Conservation (phyloP, 106 monocot species). For the Ottelia alismoides region DNA sequence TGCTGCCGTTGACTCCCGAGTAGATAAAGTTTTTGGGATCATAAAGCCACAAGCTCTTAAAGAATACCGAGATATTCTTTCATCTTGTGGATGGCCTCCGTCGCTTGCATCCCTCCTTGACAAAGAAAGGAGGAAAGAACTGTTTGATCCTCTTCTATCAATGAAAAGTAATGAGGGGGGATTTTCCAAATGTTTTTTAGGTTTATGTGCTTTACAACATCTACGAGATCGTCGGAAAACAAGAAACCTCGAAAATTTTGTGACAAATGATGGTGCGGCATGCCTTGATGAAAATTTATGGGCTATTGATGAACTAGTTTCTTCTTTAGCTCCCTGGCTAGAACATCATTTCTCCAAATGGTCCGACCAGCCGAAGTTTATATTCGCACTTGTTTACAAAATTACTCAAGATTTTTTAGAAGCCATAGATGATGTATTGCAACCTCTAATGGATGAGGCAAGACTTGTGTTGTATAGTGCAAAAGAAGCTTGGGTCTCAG, state of each 20-base stretch:
- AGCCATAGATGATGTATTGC: constrained; percentile 52
- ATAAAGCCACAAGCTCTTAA: constrained; percentile 50
- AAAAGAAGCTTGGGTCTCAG: constrained; percentile 63
- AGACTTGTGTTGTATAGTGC: constrained; percentile 46
- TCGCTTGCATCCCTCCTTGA: constrained; percentile 24
- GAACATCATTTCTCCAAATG: constrained; percentile 65
- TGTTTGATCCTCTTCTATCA: constrained; percentile 43
- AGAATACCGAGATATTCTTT: constrained; percentile 49
- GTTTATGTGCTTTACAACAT: constrained; percentile 59
- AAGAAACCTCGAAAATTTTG: too few species aligned
- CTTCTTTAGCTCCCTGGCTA: constrained; percentile 39
- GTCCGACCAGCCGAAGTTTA: constrained; percentile 59
- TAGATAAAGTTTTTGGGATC: constrained; percentile 37
- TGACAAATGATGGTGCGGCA: too few species aligned
- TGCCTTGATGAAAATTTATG: constrained; percentile 29
- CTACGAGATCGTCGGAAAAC: constrained; percentile 13
- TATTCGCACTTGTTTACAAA: constrained; percentile 69
- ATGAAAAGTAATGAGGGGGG: constrained; percentile 33
- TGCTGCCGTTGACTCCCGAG: constrained; percentile 55
- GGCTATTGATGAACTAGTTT: constrained; percentile 61
- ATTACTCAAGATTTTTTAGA: constrained; percentile 43
- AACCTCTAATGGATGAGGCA: constrained; percentile 72
- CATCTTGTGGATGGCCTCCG: constrained; percentile 73
- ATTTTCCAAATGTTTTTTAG: constrained; percentile 45
- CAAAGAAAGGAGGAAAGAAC: constrained; percentile 14